These are phyloP conservation scores for Wickerhamiella occidentalis DNA, from an alignment of 805 yeast species.

Conservation along the genomic window DNA sequence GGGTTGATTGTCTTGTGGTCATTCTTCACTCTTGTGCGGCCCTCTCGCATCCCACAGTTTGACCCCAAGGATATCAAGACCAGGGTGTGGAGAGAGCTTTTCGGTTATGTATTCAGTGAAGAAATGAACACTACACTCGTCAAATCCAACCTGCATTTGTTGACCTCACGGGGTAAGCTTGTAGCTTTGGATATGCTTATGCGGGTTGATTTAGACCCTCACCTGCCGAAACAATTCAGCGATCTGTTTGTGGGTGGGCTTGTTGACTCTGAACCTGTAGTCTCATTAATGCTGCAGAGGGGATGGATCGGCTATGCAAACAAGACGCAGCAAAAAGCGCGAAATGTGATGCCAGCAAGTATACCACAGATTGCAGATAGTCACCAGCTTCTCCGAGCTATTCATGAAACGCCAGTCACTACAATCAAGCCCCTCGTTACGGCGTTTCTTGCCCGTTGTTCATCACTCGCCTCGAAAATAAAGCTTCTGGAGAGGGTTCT, in stretches of 20 bases:
- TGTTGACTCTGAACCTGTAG: slow-evolving; percentile 3
- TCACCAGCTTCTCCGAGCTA: neutral
- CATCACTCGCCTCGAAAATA: neutral
- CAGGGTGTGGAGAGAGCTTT: slow-evolving; percentile 3
- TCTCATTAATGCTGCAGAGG: neutral
- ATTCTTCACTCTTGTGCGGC: slow-evolving; percentile 1
- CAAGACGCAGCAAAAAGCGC: neutral
- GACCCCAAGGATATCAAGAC: neutral
- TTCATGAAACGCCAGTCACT: neutral
- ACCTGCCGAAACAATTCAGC: neutral
- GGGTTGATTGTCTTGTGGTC: neutral
- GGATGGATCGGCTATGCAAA: neutral
- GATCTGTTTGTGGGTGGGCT: neutral
- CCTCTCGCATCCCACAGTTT: neutral
- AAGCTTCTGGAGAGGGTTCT: neutral
- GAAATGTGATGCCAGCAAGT: neutral
- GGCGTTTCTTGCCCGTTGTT: neutral
- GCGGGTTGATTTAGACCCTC: neutral
- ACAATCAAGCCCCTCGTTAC: neutral
- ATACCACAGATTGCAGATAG: neutral
- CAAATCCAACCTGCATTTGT: neutral
- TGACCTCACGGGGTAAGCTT: neutral
- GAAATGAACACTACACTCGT: neutral
- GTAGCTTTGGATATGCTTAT: slow-evolving; percentile 7
- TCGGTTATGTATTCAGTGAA: neutral